A percentile compares a stretch with the other conserved stretches of the same genome.
Conservation (phyloP, 106 monocot species). For the Dendrobium huoshanense region DNA sequence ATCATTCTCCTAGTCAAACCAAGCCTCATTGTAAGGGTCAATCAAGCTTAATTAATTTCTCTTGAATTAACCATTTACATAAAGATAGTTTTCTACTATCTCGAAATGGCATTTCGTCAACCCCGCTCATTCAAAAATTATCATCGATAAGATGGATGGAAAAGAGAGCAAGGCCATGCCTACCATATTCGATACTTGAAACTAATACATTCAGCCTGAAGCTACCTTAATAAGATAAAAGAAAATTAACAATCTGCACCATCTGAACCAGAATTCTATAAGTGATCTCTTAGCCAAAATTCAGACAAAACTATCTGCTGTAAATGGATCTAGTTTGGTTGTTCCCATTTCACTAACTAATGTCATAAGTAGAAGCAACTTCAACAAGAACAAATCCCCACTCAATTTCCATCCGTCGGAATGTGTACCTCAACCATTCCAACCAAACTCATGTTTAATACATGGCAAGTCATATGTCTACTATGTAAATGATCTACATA, state of each 20-base stretch:
- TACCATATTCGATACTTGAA: background rate
- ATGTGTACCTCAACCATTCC: background rate
- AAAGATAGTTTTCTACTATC: background rate
- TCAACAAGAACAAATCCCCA: background rate
- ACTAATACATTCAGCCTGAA: background rate
- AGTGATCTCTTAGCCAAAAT: background rate
- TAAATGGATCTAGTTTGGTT: background rate
- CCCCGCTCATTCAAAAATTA: background rate
- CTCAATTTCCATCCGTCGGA: background rate
- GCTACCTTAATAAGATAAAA: background rate
- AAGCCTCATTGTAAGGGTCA: background rate
- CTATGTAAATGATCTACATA: background rate
- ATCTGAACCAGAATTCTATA: background rate
- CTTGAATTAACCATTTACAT: background rate
- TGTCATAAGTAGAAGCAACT: background rate
- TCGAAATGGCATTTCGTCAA: background rate
- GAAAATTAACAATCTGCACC: background rate
- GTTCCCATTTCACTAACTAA: background rate
- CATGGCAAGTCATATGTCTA: background rate
- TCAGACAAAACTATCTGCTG: background rate
- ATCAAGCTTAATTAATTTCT: background rate
- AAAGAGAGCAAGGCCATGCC: background rate
- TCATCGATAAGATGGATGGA: background rate
- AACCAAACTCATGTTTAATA: background rate
- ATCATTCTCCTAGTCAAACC: background rate